These are phyloP conservation scores for Mortierella sp. DNA, from an alignment of 371 early-diverging fungal genomes.

Conservation along the genomic window DNA sequence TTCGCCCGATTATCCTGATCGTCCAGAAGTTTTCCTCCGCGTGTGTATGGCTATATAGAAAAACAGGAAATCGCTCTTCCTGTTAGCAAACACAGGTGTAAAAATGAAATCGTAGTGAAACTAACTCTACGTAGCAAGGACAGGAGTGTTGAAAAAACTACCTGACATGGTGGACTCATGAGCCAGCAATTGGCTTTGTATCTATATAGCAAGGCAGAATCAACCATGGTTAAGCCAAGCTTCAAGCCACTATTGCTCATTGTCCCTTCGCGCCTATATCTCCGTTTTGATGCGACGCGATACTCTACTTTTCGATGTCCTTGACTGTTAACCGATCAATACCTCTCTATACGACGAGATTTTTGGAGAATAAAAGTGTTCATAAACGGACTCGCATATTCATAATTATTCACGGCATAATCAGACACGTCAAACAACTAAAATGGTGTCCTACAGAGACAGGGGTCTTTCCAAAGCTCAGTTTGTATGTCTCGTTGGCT, in stretches of 20 bases:
- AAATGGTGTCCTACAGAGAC: slow-evolving; percentile 60
- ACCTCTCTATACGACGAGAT: slow-evolving; percentile 57
- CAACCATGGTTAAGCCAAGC: background rate
- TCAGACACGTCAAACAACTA: no score
- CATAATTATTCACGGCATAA: no score
- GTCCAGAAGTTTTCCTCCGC: slow-evolving; percentile 75
- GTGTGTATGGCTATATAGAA: slow-evolving; percentile 69
- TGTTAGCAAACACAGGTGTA: background rate
- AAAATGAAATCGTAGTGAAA: no score
- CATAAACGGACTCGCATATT: no score
- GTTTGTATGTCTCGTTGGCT: slow-evolving; percentile 76
- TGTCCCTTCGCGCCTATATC: no score
- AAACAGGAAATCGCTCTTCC: background rate
- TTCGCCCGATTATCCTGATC: slow-evolving; percentile 75
- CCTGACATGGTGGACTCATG: slow-evolving; percentile 88
- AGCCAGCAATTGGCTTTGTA: slow-evolving; percentile 80
- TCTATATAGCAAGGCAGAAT: slow-evolving; percentile 25
- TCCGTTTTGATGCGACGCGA: no score
- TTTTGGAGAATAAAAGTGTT: background rate
- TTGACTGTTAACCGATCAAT: slow-evolving; percentile 69
- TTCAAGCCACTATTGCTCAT: no score
- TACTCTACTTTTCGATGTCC: slow-evolving; percentile 66
- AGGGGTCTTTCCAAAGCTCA: slow-evolving; percentile 70
- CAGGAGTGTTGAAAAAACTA: slow-evolving; percentile 4
- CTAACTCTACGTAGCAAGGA: no score